Evolutionary conservation across 495 filamentous ascomycete species (phyloP), one percentile per base, ranked within the genome.

Genomic region (Elasticomyces elasticus): DNA sequence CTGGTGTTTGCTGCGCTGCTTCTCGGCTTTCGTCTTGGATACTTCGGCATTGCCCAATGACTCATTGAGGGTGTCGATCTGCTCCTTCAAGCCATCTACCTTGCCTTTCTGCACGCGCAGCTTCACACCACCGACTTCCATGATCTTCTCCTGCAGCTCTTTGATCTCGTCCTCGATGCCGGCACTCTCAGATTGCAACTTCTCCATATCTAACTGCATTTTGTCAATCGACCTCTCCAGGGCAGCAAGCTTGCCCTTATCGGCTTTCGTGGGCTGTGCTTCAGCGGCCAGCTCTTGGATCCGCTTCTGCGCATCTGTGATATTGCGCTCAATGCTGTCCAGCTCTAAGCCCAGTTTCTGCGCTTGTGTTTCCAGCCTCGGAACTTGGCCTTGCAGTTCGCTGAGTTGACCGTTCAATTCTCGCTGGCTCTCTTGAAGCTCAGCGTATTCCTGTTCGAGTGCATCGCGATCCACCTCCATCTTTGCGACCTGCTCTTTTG

Each of bases 61-160:
- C 55, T 96, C 89, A 49, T 82, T 81, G 27, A 94, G 73, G 15
- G 83, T 78, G 51, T 84, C 75, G 51, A 95, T 86, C 65, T 94
- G 86, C 64, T 91, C 86, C 66, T 89, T 92, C 55, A 85, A 70
- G 23, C 85, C 81, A 68, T 97, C 92, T n/a, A 98, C 90, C 70
- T 86, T 95, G 27, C 86, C 84, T 62, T 92, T 91, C 65, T 97
- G 91, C 23, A 82, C 79, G 42, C 92, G 82, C 10, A 98, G 81
- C 65, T 86, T 84, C 41, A 96, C 89, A 71, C 92, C 92, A 55
- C 92, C 92, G 51, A 94, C 82, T 69, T 95, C 85, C 91, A 97
- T 96, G 62, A 98, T 97, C 74, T 92, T 94, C 73, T 87, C 84
- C 67, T 97, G 90, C 19, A 98, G 75, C 1, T 72, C 74, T 69